phyloP scores from a whole-genome alignment of 805 yeast genomes.

The Sugiyamaella mastotermitis region DNA sequence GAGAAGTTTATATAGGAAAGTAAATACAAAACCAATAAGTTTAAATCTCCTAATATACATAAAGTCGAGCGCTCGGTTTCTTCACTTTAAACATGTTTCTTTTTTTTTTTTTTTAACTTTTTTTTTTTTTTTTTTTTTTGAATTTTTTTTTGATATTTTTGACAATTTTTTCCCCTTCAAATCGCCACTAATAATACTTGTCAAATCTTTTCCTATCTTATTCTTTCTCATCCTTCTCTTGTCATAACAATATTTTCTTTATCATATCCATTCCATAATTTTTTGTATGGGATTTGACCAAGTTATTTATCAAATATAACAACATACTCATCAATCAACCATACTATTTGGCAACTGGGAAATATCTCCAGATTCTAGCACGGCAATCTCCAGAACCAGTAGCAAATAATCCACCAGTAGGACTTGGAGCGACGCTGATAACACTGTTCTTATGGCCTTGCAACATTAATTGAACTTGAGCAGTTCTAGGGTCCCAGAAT shows the following conservation, averaged over 20 bases:
- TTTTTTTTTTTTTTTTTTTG: not conserved
- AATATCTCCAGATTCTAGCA: slow-evolving; percentile 88
- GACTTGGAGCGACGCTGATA: slow-evolving; percentile 87
- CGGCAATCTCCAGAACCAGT: slow-evolving; percentile 97
- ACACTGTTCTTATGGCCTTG: slow-evolving; percentile 97
- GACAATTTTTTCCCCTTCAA: slow-evolving; percentile 2
- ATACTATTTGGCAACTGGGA: slow-evolving; percentile 15
- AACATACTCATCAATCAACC: not conserved
- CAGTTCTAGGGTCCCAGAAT: slow-evolving; percentile 90
- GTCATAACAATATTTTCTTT: too few relatives aligned
- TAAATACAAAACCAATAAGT: too few relatives aligned
- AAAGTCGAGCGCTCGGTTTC: too few relatives aligned
- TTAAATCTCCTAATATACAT: too few relatives aligned
- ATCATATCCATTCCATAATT: too few relatives aligned
- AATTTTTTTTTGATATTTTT: not conserved
- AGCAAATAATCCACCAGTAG: slow-evolving; percentile 85
- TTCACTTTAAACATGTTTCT: too few relatives aligned
- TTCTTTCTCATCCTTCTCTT: not conserved
- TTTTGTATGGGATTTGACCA: slow-evolving; percentile 1
- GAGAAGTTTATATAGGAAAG: too few relatives aligned
- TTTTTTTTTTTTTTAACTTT: too few relatives aligned
- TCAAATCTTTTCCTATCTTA: not conserved
- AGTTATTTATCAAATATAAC: not conserved
- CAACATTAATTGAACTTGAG: slow-evolving; percentile 88
- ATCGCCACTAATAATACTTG: too few relatives aligned